These are phyloP conservation scores for Farysia itapuensis DNA, from an alignment of 1,284 basidiomycete genomes.

Conservation along the genomic window DNA sequence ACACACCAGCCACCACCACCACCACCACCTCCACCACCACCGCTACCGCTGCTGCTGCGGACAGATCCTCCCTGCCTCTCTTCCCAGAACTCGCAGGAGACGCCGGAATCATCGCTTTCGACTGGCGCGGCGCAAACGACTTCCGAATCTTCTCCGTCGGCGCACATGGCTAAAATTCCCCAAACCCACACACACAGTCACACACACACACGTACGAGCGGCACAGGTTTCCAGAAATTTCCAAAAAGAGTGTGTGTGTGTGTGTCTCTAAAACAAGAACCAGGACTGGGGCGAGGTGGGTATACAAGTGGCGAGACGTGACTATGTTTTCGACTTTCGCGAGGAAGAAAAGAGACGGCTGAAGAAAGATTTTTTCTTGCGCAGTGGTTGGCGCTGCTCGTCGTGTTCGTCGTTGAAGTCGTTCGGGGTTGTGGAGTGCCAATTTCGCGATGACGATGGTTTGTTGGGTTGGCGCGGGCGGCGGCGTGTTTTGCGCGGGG, in stretches of 20 bases:
- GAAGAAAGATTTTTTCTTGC: slow-evolving; percentile 20
- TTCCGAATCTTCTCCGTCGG: slow-evolving; percentile 39
- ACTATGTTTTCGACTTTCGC: too few relatives aligned
- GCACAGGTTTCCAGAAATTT: too few relatives aligned
- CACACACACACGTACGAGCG: too few relatives aligned
- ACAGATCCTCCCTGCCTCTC: not conserved
- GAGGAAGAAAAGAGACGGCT: slow-evolving; percentile 28
- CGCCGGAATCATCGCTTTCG: slow-evolving; percentile 29
- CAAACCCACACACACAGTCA: too few relatives aligned
- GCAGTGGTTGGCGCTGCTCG: too few relatives aligned
- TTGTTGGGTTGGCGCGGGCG: not conserved
- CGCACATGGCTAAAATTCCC: slow-evolving; percentile 10
- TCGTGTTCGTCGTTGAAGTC: slow-evolving; percentile 8
- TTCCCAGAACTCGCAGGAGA: slow-evolving; percentile 23
- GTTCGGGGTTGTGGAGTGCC: slow-evolving; percentile 16
- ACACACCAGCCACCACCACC: too few relatives aligned
- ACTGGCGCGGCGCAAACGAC: slow-evolving; percentile 42
- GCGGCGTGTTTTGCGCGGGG: not conserved
- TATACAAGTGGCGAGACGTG: too few relatives aligned
- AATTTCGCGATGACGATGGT: slow-evolving; percentile 10
- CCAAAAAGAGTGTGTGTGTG: too few relatives aligned
- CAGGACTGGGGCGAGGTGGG: too few relatives aligned
- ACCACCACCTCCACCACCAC: too few relatives aligned
- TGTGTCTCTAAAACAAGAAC: too few relatives aligned
- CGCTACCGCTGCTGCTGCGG: not conserved